Percentiles rank a stretch among this genome's conserved stretches.
Conservation (phyloP, 768 basidiomycete genomes). For the Termitomyces titanicus region DNA sequence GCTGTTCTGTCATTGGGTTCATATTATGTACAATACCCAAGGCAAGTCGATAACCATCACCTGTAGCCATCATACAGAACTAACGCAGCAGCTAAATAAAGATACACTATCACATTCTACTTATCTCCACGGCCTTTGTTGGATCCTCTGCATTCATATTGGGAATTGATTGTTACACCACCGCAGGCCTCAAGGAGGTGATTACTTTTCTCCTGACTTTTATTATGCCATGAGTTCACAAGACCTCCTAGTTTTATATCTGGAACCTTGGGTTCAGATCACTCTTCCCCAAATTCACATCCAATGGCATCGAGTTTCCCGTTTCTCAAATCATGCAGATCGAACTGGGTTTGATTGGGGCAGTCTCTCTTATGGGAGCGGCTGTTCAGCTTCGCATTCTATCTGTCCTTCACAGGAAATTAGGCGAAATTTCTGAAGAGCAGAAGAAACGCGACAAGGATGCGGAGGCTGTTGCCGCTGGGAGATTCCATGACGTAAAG, state of each 20-base stretch:
- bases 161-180: slow-evolving; percentile 92
- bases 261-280: slow-evolving; percentile 88
- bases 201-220: slow-evolving; percentile 16
- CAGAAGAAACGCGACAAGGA: slow-evolving; percentile 69
- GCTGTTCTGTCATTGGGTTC: slow-evolving; percentile 72
- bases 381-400: slow-evolving; percentile 90
- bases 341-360: slow-evolving; percentile 85
- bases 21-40: slow-evolving; percentile 81
- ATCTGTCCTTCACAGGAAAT: slow-evolving; percentile 71
- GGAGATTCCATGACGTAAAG: slow-evolving; percentile 58
- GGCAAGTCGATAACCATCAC: slow-evolving; percentile 24
- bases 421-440: slow-evolving; percentile 77
- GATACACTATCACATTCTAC: slow-evolving; percentile 83
- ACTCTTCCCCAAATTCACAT: slow-evolving; percentile 75
- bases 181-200: slow-evolving; percentile 91
- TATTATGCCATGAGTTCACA: background rate
- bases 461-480: slow-evolving; percentile 71
- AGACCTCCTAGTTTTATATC: slow-evolving; percentile 71
- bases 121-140: slow-evolving; percentile 85
- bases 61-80: slow-evolving; percentile 5
- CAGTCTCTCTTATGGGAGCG: slow-evolving; percentile 79
- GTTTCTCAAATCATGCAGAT: slow-evolving; percentile 91
- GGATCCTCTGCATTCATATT: slow-evolving; percentile 89
- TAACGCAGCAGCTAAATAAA: slow-evolving; percentile 21
- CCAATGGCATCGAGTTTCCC: slow-evolving; percentile 70